phyloP scores from a whole-genome alignment of 2,329 filamentous ascomycete species.

The Penicillium olsonii region DNA sequence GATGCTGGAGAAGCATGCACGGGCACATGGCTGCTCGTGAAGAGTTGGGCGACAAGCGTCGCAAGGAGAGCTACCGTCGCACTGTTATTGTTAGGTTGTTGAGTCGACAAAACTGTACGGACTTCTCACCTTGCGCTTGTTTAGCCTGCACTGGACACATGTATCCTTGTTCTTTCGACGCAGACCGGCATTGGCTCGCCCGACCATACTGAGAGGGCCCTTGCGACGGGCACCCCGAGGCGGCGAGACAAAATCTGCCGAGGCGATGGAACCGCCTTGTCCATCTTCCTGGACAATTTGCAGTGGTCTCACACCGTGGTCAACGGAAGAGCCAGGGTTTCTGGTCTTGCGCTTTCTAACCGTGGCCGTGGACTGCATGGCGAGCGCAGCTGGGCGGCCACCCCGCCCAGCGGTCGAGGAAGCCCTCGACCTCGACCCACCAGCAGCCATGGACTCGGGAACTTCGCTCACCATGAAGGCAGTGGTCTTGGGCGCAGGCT shows the following conservation, averaged over 20 bases:
- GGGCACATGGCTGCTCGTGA: slow-evolving; percentile 46
- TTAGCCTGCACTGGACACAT: slow-evolving; percentile 46
- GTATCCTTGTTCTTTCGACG: slow-evolving; percentile 48
- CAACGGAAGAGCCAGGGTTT: slow-evolving; percentile 27
- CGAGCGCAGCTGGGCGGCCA: slow-evolving; percentile 32
- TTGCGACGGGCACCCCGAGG: slow-evolving; percentile 46
- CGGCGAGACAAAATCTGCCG: slow-evolving; percentile 44
- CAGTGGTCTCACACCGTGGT: slow-evolving; percentile 36
- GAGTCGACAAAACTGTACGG: neutral
- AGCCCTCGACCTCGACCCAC: slow-evolving; percentile 22
- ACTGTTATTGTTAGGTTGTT: slow-evolving; percentile 30
- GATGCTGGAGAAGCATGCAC: slow-evolving; percentile 47
- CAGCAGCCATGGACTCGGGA: slow-evolving; percentile 32
- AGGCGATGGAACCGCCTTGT: slow-evolving; percentile 43
- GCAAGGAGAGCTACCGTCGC: slow-evolving; percentile 45
- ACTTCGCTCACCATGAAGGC: slow-evolving; percentile 41
- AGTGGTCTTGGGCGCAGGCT: slow-evolving; percentile 29
- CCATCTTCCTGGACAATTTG: slow-evolving; percentile 49
- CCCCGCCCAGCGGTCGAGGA: slow-evolving; percentile 25
- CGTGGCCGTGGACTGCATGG: slow-evolving; percentile 33
- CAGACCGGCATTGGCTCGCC: slow-evolving; percentile 43
- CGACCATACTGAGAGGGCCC: slow-evolving; percentile 42
- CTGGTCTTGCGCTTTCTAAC: slow-evolving; percentile 41
- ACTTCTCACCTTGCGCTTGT: slow-evolving; percentile 45
- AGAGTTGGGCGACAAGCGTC: slow-evolving; percentile 45